Evolutionary conservation across 768 basidiomycete species (phyloP), one percentile per base, ranked within the genome.

Genomic region (Rhodotorula paludigena): DNA sequence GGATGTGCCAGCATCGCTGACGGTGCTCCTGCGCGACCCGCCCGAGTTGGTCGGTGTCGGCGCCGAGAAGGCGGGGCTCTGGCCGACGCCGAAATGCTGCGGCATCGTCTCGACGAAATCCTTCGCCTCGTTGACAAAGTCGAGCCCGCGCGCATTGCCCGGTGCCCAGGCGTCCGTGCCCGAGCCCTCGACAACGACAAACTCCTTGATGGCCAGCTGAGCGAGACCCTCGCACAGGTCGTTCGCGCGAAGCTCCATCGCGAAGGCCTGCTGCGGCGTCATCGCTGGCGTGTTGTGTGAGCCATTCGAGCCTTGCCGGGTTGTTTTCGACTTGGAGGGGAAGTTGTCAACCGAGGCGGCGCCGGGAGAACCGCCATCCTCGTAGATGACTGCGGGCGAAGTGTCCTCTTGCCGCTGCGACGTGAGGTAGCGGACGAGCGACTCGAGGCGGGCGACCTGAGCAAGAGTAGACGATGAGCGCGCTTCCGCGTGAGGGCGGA

Each of bases 121-220:
- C 28, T 48, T 18, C n/a, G 68, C 68, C 33, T 69, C 68, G 41
- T 61, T 60, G 60, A 69, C 42, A 30, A 64, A 57, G 4, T 64
- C 49, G 15, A 61, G 49, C 4, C 68, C 68, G 30, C 63, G 53
- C 3, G 44, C 49, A 18, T 56, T 36, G 20, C 68, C 68, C 0
- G 68, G 68, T 25, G 68, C 68, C 68, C 68, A 69, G 12, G 63
- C 38, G 23, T 69, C 68, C 12, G 44, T 53, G 5, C 68, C 68
- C 47, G 59, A 61, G 12, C 63, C 63, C 35, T 69, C 68, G 48
- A 69, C 55, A 11, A 69, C 68, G 68, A 69, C 68, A 28, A 69
- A 69, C 55, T 69, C 68, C 55, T 61, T 61, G 63, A 69, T 56
- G 25, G 63, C 68, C 42, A 69, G 68, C 25, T 69, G 68, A 2